Conservation (phyloP, 306 rosid species). For the Alnus rubra region DNA sequence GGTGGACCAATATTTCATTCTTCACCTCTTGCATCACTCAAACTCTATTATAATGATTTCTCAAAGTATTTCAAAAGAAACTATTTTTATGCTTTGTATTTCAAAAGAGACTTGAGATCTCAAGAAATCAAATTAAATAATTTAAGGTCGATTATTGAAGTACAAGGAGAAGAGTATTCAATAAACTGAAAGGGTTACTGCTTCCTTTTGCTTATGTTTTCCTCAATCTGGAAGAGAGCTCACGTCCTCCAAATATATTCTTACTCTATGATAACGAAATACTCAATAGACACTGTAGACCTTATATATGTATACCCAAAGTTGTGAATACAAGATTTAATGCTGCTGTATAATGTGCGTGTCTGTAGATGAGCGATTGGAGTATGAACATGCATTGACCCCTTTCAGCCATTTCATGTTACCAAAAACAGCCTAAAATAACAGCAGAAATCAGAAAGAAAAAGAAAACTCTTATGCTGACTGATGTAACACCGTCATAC, state of each 20-base stretch:
- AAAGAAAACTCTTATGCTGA: no score
- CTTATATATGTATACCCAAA: neutral
- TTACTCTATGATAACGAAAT: neutral
- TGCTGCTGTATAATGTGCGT: neutral
- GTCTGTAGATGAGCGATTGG: neutral
- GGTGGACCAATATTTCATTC: no score
- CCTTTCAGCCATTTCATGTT: neutral
- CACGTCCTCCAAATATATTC: neutral
- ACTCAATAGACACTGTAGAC: neutral
- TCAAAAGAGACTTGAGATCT: neutral
- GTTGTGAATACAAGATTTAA: neutral
- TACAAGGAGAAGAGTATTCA: neutral
- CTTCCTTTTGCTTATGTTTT: neutral
- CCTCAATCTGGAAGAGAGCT: slow-evolving; percentile 2
- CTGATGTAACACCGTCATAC: neutral
- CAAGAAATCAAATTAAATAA: neutral
- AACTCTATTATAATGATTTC: neutral
- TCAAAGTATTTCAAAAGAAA: neutral
- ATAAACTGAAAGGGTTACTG: neutral
- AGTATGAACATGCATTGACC: neutral
- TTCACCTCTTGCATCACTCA: neutral
- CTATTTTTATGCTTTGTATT: no score
- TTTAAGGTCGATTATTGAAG: neutral
- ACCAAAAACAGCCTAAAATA: no score
- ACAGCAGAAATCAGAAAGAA: no score